Conservation (phyloP, 2,329 filamentous ascomycete species). For the Exophiala sp. region DNA sequence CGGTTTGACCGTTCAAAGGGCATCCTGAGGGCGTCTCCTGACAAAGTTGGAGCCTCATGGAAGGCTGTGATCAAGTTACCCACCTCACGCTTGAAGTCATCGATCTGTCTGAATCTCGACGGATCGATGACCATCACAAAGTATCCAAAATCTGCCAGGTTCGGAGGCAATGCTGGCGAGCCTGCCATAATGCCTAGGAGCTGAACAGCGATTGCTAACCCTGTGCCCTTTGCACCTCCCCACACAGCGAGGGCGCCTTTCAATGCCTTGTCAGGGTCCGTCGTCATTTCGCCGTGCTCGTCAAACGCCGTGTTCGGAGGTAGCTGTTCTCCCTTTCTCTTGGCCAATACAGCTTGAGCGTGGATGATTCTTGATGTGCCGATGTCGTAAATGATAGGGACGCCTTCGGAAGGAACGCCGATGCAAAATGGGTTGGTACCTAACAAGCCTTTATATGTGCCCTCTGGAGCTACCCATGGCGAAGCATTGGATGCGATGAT, state of each 20-base stretch:
- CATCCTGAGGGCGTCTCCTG: slow-evolving; percentile 8
- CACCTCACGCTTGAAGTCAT: slow-evolving; percentile 19
- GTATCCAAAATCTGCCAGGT: slow-evolving; percentile 15
- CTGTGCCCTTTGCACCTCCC: slow-evolving; percentile 17
- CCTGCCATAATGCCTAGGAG: slow-evolving; percentile 16
- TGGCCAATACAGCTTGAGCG: slow-evolving; percentile 12
- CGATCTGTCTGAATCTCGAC: slow-evolving; percentile 14
- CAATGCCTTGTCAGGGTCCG: slow-evolving; percentile 12
- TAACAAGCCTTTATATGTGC: slow-evolving; percentile 12
- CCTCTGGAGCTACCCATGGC: slow-evolving; percentile 17
- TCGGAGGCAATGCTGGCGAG: slow-evolving; percentile 12
- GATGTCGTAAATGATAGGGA: slow-evolving; percentile 19
- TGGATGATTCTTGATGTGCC: slow-evolving; percentile 20
- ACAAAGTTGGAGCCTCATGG: slow-evolving; percentile 7
- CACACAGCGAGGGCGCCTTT: slow-evolving; percentile 15
- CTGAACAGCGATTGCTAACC: slow-evolving; percentile 17
- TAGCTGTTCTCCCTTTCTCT: slow-evolving; percentile 8
- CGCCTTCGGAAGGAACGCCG: slow-evolving; percentile 10
- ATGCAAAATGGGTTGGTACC: slow-evolving; percentile 21
- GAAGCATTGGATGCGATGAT: slow-evolving; percentile 17
- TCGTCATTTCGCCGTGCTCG: slow-evolving; percentile 13
- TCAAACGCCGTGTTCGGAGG: slow-evolving; percentile 15
- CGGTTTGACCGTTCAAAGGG: slow-evolving; percentile 16
- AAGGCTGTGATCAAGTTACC: slow-evolving; percentile 11
- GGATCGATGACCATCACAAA: slow-evolving; percentile 18